Evolutionary conservation across 305 asterid species (phyloP), one percentile per base, ranked within the genome.

Genomic region (Andrographis paniculata): DNA sequence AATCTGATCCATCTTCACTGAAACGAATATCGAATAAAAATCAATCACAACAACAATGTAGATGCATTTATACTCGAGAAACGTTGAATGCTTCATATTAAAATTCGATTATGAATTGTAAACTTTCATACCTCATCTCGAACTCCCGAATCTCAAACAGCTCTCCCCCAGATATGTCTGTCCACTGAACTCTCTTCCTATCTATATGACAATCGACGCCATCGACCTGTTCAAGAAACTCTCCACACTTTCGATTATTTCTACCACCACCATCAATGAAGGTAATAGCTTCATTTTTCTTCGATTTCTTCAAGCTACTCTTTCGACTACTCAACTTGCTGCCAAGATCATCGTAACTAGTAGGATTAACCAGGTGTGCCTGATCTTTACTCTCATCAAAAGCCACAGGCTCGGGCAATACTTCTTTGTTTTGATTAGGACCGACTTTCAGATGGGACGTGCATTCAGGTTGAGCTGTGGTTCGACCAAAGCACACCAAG

Each of bases 121-220:
- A 61, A 60, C 47, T 21, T 20, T 3, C 61, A 39, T 78, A 87
- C 96, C 96, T 86, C 72, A 68, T 78, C 70, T 86, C 96, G 61
- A 86, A 82, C 68, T 82, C 94, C 55, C 77, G 85, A 51, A 86
- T 71, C 77, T 82, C 80, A 52, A 58, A 67, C 56, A 86, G 94
- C 56, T 79, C 93, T 38, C 88, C 93, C 39, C 96, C 94, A 1
- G 56, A 46, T 40, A 74, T 64, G 73, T 86, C 96, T 4, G 78
- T 75, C 96, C 96, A 86, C 64, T 77, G 96, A 58, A 86, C 94
- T 68, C 70, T 79, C 73, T 84, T 77, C 63, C 62, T 70, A 52
- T 70, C 81, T 24, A 14, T 63, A 54, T 58, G 77, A 60, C 60
- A 62, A 55, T 54, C 46, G 50, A 39, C 60, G 48, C 62, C 68